Evolutionary conservation across 257 asterid species (phyloP).

Genomic region (Nyctanthes arbortristis): DNA sequence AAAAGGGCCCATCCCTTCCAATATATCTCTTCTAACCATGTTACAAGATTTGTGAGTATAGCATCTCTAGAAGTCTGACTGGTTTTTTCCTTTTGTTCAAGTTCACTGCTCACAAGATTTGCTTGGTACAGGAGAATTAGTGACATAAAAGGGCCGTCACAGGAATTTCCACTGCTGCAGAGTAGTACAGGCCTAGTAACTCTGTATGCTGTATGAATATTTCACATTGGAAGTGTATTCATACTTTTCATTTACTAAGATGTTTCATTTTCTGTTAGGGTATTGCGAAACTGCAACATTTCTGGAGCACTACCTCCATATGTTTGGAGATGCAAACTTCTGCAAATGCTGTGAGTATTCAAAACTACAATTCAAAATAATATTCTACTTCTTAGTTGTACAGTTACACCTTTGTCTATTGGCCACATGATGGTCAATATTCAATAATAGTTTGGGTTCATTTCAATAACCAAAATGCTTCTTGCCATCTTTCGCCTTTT

Average conservation of each 20-base stretch:
- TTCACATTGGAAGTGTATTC: constrained; percentile 15
- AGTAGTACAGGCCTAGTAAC: constrained; percentile 48
- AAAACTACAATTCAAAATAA: constrained; percentile 4
- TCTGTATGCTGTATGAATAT: constrained; percentile 49
- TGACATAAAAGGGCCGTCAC: constrained; percentile 67
- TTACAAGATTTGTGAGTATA: constrained; percentile 67
- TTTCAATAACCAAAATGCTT: neutral
- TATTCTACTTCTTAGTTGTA: neutral
- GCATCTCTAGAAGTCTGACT: constrained; percentile 2
- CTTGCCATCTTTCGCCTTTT: neutral
- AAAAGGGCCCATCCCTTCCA: constrained; percentile 75
- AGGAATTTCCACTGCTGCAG: constrained; percentile 66
- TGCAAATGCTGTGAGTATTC: constrained; percentile 64
- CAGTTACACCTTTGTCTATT: constrained; percentile 5
- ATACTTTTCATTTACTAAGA: constrained; percentile 22
- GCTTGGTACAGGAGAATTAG: constrained; percentile 70
- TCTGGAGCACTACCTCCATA: constrained; percentile 73
- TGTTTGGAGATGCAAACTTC: constrained; percentile 62
- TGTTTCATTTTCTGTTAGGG: constrained; percentile 43
- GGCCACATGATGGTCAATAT: constrained; percentile 2
- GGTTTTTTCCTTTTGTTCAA: constrained; percentile 3
- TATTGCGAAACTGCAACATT: constrained; percentile 74
- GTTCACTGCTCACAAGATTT: neutral
- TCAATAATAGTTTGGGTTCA: neutral
- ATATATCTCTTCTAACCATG: constrained; percentile 64